phyloP scores from a whole-genome alignment of 345 rosid species.

The Citrus mangshanensis region DNA sequence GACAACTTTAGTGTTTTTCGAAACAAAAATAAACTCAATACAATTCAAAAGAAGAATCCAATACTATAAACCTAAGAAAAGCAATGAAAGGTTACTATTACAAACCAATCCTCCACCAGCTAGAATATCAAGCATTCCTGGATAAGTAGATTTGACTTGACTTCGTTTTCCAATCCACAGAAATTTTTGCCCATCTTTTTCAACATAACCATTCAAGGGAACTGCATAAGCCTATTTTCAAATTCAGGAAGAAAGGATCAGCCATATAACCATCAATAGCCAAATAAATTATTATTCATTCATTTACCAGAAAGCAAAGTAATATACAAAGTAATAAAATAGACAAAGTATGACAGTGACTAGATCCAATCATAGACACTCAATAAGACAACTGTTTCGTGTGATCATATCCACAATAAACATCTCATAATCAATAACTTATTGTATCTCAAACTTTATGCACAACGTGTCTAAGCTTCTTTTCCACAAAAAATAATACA shows the following conservation, averaged over 20 bases:
- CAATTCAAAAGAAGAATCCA: background rate
- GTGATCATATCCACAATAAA: background rate
- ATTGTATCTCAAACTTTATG: background rate
- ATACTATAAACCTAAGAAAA: background rate
- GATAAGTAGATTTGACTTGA: slow-evolving; percentile 65
- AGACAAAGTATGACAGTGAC: background rate
- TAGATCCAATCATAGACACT: background rate
- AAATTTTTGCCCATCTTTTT: slow-evolving; percentile 55
- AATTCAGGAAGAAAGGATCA: background rate
- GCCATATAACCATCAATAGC: background rate
- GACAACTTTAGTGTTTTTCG: background rate
- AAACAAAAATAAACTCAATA: background rate
- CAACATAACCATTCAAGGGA: slow-evolving; percentile 90
- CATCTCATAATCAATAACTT: background rate
- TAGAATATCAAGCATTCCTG: slow-evolving; percentile 95
- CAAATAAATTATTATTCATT: background rate
- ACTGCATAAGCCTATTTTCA: slow-evolving; percentile 72
- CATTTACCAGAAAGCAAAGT: background rate
- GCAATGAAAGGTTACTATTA: slow-evolving; percentile 8
- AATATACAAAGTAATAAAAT: background rate
- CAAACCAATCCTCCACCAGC: slow-evolving; percentile 97
- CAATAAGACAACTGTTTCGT: background rate
- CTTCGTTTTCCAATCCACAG: slow-evolving; percentile 92
- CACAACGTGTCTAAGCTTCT: background rate
- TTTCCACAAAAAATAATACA: too few species aligned